Evolutionary conservation across 192 early-diverging fungal genomes (phyloP).

Genomic region (Gamsiella multidivaricata): DNA sequence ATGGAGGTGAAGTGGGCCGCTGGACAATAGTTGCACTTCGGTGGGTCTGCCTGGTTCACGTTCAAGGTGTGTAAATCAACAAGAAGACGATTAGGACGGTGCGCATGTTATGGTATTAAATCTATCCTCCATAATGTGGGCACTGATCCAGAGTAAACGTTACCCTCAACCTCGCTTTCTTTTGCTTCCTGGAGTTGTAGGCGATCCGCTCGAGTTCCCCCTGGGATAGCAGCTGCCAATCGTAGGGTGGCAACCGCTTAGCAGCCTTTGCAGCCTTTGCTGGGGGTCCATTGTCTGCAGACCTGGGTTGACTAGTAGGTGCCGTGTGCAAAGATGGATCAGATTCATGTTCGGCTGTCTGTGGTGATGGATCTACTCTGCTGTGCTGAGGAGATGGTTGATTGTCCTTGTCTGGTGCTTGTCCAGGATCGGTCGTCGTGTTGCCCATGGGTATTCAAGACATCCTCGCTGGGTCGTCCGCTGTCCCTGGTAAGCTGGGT

Average conservation of each 20-base stretch:
- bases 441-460: slow-evolving; percentile 8
- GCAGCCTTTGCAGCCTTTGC: background rate
- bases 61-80: background rate
- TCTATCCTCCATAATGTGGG: too few relatives aligned
- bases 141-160: too few relatives aligned
- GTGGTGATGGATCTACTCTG: background rate
- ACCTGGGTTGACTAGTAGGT: background rate
- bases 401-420: background rate
- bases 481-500: too few relatives aligned
- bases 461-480: background rate
- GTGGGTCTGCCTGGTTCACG: background rate
- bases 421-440: slow-evolving; percentile 3
- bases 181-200: slow-evolving; percentile 34
- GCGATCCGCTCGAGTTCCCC: slow-evolving; percentile 19
- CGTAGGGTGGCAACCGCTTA: background rate
- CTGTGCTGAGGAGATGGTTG: too few relatives aligned
- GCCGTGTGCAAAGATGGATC: background rate
- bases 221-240: slow-evolving; percentile 27
- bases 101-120: too few relatives aligned
- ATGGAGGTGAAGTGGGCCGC: slow-evolving; percentile 22
- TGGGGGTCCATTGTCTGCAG: background rate
- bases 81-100: too few relatives aligned
- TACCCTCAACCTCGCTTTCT: slow-evolving; percentile 20
- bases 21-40: slow-evolving; percentile 24
- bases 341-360: background rate